A percentile compares a stretch with the other conserved stretches of the same genome.
Evolutionary conservation across 192 early-diverging fungal genomes (phyloP).

Genomic region (Gaertneriomyces semiglobifer): DNA sequence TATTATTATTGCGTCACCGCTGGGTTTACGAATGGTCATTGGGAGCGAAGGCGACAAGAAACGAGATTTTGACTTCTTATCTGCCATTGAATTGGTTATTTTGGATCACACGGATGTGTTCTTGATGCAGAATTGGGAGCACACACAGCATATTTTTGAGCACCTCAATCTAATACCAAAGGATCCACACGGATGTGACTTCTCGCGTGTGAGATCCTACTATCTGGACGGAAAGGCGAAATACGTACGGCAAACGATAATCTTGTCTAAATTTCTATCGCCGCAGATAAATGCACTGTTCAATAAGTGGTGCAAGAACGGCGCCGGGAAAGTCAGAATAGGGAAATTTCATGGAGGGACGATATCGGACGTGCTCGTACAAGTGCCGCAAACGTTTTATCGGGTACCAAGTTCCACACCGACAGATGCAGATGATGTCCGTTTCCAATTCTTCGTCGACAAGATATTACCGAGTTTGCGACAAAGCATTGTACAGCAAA

Average conservation of each 20-base stretch:
- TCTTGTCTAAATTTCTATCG: slow-evolving; percentile 75
- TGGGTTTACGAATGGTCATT: slow-evolving; percentile 86
- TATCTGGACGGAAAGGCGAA: slow-evolving; percentile 74
- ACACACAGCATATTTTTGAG: slow-evolving; percentile 77
- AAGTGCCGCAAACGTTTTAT: slow-evolving; percentile 51
- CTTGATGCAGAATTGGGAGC: slow-evolving; percentile 99
- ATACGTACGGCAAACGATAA: slow-evolving; percentile 84
- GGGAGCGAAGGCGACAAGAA: slow-evolving; percentile 83
- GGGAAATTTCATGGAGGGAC: not conserved
- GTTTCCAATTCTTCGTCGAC: slow-evolving; percentile 83
- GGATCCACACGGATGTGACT: slow-evolving; percentile 90
- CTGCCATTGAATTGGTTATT: slow-evolving; percentile 87
- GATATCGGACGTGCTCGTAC: slow-evolving; percentile 1
- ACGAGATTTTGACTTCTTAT: slow-evolving; percentile 87
- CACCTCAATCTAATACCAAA: slow-evolving; percentile 87
- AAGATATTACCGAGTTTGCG: slow-evolving; percentile 59
- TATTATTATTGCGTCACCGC: slow-evolving; percentile 86
- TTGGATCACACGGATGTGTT: slow-evolving; percentile 81
- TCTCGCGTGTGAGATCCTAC: slow-evolving; percentile 85
- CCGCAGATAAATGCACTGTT: slow-evolving; percentile 92
- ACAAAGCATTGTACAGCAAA: slow-evolving; percentile 41
- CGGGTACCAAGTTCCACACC: slow-evolving; percentile 63
- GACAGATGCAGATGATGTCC: slow-evolving; percentile 64
- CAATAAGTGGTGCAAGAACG: slow-evolving; percentile 35
- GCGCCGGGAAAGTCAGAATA: slow-evolving; percentile 29